These are phyloP conservation scores for Picea glauca DNA, from an alignment of 75 land plant species.

Conservation along the genomic window DNA sequence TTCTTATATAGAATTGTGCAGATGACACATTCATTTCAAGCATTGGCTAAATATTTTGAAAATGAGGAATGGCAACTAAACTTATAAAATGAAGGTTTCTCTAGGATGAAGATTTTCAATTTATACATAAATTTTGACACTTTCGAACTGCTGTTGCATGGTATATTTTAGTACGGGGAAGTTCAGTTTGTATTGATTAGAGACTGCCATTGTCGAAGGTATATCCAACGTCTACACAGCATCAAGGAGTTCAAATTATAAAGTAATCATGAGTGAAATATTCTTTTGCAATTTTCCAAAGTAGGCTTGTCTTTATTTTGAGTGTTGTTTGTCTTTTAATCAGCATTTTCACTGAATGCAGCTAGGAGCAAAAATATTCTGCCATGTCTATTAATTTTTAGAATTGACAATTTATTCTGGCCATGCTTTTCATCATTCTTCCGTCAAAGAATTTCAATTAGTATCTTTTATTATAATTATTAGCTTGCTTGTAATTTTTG, in stretches of 20 bases:
- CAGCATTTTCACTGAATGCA: neutral
- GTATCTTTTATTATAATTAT: too few relatives aligned
- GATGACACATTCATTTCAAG: neutral
- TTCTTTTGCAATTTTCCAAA: neutral
- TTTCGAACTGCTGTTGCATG: neutral
- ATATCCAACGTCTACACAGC: neutral
- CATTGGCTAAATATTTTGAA: neutral
- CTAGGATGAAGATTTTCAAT: neutral
- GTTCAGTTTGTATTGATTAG: neutral
- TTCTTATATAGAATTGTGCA: neutral
- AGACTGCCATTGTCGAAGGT: neutral
- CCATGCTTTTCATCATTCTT: too few relatives aligned
- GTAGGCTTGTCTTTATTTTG: neutral
- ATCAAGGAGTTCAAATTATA: too few relatives aligned
- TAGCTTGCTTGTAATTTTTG: too few relatives aligned
- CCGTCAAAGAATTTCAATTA: too few relatives aligned
- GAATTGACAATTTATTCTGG: neutral
- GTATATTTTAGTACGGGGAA: neutral
- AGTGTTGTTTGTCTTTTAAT: neutral
- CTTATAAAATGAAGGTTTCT: neutral
- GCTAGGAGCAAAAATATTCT: neutral
- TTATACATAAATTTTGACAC: neutral
- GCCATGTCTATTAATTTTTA: neutral
- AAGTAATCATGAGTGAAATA: neutral
- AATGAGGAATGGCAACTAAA: neutral